phyloP scores from a whole-genome alignment of 352 stramenopile genomes.

The Phytophthora chlamydospora region DNA sequence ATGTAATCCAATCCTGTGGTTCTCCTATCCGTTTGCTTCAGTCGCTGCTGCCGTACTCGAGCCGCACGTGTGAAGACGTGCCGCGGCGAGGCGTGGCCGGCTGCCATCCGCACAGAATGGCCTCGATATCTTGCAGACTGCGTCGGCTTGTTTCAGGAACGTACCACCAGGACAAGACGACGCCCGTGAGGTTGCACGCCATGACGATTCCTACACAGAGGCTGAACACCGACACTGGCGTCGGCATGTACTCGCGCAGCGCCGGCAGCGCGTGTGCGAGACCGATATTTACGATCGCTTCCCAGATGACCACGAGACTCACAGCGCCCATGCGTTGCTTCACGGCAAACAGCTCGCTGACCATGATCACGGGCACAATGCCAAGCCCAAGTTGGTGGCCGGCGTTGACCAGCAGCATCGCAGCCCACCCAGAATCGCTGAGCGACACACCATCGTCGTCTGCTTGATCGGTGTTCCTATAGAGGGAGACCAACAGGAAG shows the following conservation, averaged over 20 bases:
- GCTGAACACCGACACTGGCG: constrained; percentile 49
- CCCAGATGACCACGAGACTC: constrained; percentile 73
- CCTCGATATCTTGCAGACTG: constrained; percentile 83
- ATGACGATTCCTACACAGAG: constrained; percentile 49
- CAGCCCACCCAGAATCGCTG: constrained; percentile 63
- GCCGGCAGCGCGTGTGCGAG: constrained; percentile 44
- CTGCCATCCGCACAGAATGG: constrained; percentile 76
- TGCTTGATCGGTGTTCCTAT: constrained; percentile 27
- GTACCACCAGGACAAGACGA: constrained; percentile 67
- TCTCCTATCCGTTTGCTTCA: constrained; percentile 13
- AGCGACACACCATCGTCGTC: constrained; percentile 35
- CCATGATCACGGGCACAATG: constrained; percentile 59
- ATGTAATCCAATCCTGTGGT: constrained; percentile 21
- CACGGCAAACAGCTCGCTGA: constrained; percentile 77
- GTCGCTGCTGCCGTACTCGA: constrained; percentile 45
- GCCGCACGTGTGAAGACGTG: constrained; percentile 56
- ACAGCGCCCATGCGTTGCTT: constrained; percentile 65
- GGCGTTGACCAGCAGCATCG: constrained; percentile 66
- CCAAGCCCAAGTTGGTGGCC: constrained; percentile 72
- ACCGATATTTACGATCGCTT: constrained; percentile 48
- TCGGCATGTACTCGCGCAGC: constrained; percentile 46
- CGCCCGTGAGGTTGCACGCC: constrained; percentile 48
- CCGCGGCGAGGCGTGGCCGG: constrained; percentile 64
- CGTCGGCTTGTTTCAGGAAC: constrained; percentile 77
- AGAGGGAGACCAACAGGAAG: constrained; percentile 58